phyloP scores from a whole-genome alignment of 1,284 basidiomycete genomes.

The Cryptococcus sp. region DNA sequence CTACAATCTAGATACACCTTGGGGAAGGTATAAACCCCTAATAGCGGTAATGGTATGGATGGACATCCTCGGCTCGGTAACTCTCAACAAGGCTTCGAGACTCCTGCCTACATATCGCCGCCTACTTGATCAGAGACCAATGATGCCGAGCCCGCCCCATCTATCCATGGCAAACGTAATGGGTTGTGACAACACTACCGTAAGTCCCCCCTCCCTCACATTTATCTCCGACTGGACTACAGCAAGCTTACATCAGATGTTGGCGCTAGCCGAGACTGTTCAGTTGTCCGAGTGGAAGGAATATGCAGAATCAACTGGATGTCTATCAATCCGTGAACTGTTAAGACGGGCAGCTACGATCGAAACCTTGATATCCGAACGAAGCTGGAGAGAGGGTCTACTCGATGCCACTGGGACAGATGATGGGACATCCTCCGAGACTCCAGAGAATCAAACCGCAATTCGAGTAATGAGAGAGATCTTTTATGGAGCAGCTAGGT shows the following conservation, averaged over 20 bases:
- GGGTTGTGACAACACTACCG: slow-evolving; percentile 67
- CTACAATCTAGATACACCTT: slow-evolving; percentile 5
- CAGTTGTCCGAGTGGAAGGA: slow-evolving; percentile 65
- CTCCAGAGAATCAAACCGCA: neutral
- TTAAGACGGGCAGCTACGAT: slow-evolving; percentile 56
- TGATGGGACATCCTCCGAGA: neutral
- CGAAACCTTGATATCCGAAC: slow-evolving; percentile 47
- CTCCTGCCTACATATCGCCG: slow-evolving; percentile 58
- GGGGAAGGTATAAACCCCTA: slow-evolving; percentile 38
- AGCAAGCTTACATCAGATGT: slow-evolving; percentile 60
- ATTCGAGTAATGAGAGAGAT: slow-evolving; percentile 18
- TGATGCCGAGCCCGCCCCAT: slow-evolving; percentile 19
- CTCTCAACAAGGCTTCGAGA: slow-evolving; percentile 57
- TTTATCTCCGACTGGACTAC: neutral
- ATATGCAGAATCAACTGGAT: slow-evolving; percentile 41
- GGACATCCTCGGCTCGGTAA: slow-evolving; percentile 71
- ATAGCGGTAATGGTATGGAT: slow-evolving; percentile 79
- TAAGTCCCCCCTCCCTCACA: slow-evolving; percentile 7
- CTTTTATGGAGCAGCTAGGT: slow-evolving; percentile 18
- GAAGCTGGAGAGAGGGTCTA: slow-evolving; percentile 18
- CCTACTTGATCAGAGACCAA: slow-evolving; percentile 52
- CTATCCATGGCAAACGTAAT: slow-evolving; percentile 69
- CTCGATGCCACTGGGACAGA: neutral
- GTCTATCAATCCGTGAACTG: slow-evolving; percentile 53
- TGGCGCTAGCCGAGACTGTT: slow-evolving; percentile 70